Conservation (phyloP, 31 red algal genomes). For the Porphyra umbilicalis region DNA sequence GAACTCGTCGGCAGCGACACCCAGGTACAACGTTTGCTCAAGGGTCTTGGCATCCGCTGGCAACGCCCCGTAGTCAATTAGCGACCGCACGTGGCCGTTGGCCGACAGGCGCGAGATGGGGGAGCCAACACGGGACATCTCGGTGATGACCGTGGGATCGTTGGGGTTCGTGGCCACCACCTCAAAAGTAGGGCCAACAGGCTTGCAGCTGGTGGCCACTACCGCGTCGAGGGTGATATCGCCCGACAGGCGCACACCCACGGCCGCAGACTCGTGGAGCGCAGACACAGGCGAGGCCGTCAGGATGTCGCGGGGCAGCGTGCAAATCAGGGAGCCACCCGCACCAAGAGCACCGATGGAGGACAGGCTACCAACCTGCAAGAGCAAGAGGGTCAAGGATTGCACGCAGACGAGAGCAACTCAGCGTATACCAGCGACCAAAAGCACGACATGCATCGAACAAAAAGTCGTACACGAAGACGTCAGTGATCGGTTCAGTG, state of each 20-base stretch:
- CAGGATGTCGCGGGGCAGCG: conserved; percentile 60
- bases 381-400: too few species aligned
- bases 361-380: conserved; percentile 35
- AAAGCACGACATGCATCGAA: too few species aligned
- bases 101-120: conserved; percentile 51
- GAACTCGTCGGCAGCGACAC: conserved; percentile 31
- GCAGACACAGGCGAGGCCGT: conserved; percentile 14
- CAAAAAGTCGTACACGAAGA: too few species aligned
- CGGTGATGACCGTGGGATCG: conserved; percentile 11
- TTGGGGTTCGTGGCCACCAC: conserved; percentile 32
- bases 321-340: conserved; percentile 56
- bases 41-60: conserved; percentile 37
- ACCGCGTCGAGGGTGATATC: conserved; percentile 62
- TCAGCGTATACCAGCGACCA: too few species aligned
- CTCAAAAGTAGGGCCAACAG: conserved; percentile 54
- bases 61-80: conserved; percentile 47
- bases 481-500: too few species aligned
- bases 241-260: conserved; percentile 60
- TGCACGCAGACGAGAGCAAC: too few species aligned
- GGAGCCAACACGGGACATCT: conserved; percentile 54
- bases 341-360: conserved; percentile 42
- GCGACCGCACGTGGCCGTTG: conserved; percentile 40
- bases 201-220: conserved; percentile 31
- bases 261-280: conserved; percentile 50
- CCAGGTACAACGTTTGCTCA: conserved; percentile 42